Base-by-base conservation (phyloP, 2,329 filamentous ascomycete species). In the Penicillium fuscoglaucum region DNA sequence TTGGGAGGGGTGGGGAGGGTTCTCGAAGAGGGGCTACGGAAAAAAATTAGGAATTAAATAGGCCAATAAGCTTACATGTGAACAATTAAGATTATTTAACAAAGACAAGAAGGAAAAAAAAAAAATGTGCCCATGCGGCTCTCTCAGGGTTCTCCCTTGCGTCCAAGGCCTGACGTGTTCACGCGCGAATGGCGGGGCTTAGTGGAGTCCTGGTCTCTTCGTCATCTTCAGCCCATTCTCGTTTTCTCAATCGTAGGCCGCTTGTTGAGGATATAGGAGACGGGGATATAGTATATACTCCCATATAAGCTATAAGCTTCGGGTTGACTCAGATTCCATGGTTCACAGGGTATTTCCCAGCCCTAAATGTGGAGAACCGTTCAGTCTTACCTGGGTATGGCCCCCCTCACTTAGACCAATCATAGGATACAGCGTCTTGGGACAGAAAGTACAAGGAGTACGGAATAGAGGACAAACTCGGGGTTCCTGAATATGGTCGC, bases 141-240 rank as follows among this genome's bases (percentile, higher is more conserved):
- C 64, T 66, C 62, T 60, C 55, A 57, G 43, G 49, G 49, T 58
- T 49, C 50, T 46, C 52, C 43, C 56, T 54, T 58, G 56, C 59
- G 45, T 54, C 60, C 55, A 53, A 53, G 57, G 52, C 58, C 63
- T 65, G 66, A 68, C 65, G 66, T 68, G 66, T 64, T 63, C 66
- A 60, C 56, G 61, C 61, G 55, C 61, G 58, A 68, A 66, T 67
- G 65, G 66, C 60, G 64, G 66, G 65, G 64, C 60, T 44, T 55
- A 51, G 63, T 64, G 57, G 52, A 53, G 56, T 47, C 33, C 13
- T 45, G 3, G 35, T 47, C 2, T 55, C 12, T 13, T 37, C 39
- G 24, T 33, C 43, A 47, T 45, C 24, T 56, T 15, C 21, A n/a
- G 12, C 13, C 48, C 35, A 4, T 43, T 24, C 28, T 13, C 5